phyloP scores from a whole-genome alignment of 139 green algal species.

The Coelastrella sp. region DNA sequence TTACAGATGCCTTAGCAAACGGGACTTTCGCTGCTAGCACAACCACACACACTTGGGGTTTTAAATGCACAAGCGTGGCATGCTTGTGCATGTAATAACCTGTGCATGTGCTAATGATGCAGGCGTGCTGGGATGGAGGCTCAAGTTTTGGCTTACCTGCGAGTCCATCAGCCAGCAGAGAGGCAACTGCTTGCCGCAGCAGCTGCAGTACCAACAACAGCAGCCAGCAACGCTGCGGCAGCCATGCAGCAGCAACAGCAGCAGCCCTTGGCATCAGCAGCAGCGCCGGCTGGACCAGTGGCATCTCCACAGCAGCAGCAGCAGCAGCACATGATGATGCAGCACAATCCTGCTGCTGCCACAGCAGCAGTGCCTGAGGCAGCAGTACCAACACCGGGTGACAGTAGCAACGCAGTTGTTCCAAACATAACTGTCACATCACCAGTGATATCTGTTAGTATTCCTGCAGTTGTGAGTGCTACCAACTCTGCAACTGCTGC shows the following conservation, averaged over 20 bases:
- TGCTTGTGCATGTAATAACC: neutral
- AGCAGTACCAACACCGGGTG: neutral
- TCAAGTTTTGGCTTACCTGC: slow-evolving; percentile 37
- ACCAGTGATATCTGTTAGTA: neutral
- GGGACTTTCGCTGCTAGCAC: too few species aligned
- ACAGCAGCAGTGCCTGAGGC: neutral
- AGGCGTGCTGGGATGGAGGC: slow-evolving; percentile 40
- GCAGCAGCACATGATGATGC: neutral
- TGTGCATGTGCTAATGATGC: neutral
- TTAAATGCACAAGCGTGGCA: too few species aligned
- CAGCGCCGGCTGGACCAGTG: neutral
- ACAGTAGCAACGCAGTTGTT: neutral
- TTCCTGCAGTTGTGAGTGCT: neutral
- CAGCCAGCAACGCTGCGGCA: neutral
- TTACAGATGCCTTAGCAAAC: too few species aligned
- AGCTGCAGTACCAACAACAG: neutral
- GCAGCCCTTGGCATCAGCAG: neutral
- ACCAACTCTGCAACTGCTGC: neutral
- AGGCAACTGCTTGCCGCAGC: slow-evolving; percentile 26
- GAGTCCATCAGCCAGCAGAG: slow-evolving; percentile 33
- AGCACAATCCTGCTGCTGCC: neutral
- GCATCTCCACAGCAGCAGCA: neutral
- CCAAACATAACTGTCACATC: neutral
- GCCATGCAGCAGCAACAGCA: slow-evolving; percentile 7
- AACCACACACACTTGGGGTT: too few species aligned